These are phyloP conservation scores for Ophidiomyces ophidiicola DNA, from an alignment of 2,329 filamentous ascomycete species.

Conservation along the genomic window DNA sequence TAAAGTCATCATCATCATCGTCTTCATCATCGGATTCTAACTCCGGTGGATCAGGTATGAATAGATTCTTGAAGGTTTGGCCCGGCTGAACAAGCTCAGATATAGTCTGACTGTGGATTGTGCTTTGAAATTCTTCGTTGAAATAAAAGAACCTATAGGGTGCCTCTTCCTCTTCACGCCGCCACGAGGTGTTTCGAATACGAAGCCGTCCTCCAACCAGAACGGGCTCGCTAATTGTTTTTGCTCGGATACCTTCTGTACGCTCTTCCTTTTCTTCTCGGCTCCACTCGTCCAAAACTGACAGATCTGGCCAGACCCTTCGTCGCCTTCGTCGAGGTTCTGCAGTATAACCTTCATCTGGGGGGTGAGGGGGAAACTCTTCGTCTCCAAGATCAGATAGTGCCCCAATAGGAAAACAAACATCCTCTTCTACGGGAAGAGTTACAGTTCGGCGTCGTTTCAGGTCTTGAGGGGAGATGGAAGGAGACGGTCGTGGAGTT, in stretches of 20 bases:
- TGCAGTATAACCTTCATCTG: conserved; percentile 33
- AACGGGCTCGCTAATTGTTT: conserved; percentile 87
- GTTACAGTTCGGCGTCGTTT: conserved; percentile 47
- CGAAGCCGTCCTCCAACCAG: conserved; percentile 81
- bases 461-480: conserved; percentile 27
- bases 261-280: conserved; percentile 78
- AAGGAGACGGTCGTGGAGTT: conserved; percentile 32
- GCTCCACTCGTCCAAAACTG: conserved; percentile 78
- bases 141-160: conserved; percentile 98
- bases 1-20: conserved; percentile 37
- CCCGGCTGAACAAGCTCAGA: conserved; percentile 83
- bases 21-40: conserved; percentile 55
- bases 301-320: conserved; percentile 74
- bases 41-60: conserved; percentile 72
- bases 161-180: conserved; percentile 70
- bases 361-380: conserved; percentile 45
- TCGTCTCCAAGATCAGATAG: conserved; percentile 74
- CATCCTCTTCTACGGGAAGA: conserved; percentile 65
- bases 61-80: conserved; percentile 71
- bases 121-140: conserved; percentile 92
- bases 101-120: conserved; percentile 90
- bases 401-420: conserved; percentile 74
- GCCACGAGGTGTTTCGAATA: conserved; percentile 70
- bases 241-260: conserved; percentile 68
- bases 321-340: conserved; percentile 47